A percentile compares a stretch with the other conserved stretches of the same genome.
Evolutionary conservation across 768 basidiomycete species (phyloP).

Genomic region (Mycena latifolia): DNA sequence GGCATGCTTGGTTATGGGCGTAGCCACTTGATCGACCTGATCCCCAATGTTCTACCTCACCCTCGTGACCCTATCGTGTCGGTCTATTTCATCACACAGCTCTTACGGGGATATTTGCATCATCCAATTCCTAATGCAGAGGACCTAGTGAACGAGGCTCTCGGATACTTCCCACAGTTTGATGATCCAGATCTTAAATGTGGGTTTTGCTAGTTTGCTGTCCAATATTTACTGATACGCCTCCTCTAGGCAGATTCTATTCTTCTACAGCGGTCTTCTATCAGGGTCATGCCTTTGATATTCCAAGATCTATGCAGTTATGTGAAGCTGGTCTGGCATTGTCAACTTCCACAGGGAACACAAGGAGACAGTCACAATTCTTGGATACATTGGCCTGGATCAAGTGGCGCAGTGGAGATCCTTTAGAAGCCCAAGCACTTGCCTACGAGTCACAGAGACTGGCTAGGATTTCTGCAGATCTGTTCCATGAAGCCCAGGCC

Average conservation of each 20-base stretch:
- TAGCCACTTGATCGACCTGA: background rate
- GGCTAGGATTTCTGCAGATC: background rate
- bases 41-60: background rate
- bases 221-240: no score
- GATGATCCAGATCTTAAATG: no score
- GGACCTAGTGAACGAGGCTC: background rate
- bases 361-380: background rate
- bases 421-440: background rate
- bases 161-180: no score
- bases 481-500: background rate
- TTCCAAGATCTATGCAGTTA: background rate
- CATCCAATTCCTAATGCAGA: background rate
- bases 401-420: background rate
- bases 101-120: background rate
- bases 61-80: background rate
- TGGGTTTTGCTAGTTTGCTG: no score
- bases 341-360: background rate
- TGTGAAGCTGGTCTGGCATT: background rate
- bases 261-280: background rate
- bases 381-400: background rate
- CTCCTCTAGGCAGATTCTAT: background rate
- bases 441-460: no score
- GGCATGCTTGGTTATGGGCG: background rate
- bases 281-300: background rate
- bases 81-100: background rate